Evolutionary conservation across 805 yeast species (phyloP), one percentile per base, ranked within the genome.

Genomic region (Wickerhamomyces alni): DNA sequence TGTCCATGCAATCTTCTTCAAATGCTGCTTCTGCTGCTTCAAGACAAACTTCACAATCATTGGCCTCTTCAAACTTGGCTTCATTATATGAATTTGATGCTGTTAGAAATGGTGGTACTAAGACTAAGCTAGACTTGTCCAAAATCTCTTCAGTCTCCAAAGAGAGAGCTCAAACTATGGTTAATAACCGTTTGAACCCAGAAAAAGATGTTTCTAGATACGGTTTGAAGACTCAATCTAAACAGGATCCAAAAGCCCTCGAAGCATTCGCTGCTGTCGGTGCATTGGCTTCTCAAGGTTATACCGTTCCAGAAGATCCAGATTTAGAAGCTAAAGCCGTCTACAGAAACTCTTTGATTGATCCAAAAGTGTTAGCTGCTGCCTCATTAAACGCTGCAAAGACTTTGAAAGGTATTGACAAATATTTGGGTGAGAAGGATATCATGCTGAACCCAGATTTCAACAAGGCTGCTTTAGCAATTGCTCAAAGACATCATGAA

Each of bases 401-500:
- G 24, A 57, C 63, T 12, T 49, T 73, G 40, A 57, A 61, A 25
- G 58, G 57, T 26, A 62, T 73, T 39, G 72, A 72, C 47, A 61
- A 63, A 44, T 44, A 57, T 56, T 49, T 69, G 57, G 58, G 67
- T 47, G 59, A 67, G 50, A 48, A 71, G 57, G 59, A 62, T 42
- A 44, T 66, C 16, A 57, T 56, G 43, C 54, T 59, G 15, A 74
- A 75, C 49, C 75, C 75, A 15, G 77, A 73, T 34, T 72, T 66
- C 55, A 87, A 87, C 64, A 77, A 77, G 46, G 74, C 74, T 47
- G 97, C 96, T 2, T 70, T 82, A 39, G 79, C 80, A 24, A 65
- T 84, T 45, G 96, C 96, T 2, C 84, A 83, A 57, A 73, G 74
- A 45, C 77, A 78, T 52, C 67, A 74, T 35, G 75, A 74, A 36